These are phyloP conservation scores for Solanum chacoense DNA, from an alignment of 305 asterid genomes.

Conservation along the genomic window DNA sequence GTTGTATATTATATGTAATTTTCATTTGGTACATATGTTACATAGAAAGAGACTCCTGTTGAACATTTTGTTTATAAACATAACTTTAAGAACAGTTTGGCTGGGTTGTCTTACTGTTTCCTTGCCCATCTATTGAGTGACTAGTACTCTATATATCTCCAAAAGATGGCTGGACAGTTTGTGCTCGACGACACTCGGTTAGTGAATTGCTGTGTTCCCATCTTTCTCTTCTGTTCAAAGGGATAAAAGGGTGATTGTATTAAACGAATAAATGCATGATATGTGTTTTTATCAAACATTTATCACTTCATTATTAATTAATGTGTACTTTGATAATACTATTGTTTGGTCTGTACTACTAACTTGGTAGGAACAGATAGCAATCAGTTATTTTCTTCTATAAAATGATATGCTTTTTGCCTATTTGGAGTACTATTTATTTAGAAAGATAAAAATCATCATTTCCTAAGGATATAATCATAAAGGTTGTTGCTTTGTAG, in stretches of 20 bases:
- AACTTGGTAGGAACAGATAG: neutral
- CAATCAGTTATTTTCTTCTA: neutral
- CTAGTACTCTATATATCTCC: neutral
- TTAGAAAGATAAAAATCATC: neutral
- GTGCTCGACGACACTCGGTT: neutral
- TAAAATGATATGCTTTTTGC: neutral
- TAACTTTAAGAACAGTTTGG: neutral
- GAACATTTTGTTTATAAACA: constrained; percentile 18
- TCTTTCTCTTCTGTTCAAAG: neutral
- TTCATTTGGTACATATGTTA: constrained; percentile 18
- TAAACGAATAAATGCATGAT: neutral
- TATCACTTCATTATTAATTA: neutral
- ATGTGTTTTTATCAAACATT: neutral
- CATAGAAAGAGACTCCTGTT: constrained; percentile 5
- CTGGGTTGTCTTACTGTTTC: neutral
- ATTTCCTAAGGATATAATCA: neutral
- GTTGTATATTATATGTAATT: constrained; percentile 46
- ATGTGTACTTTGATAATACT: neutral
- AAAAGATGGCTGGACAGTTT: neutral
- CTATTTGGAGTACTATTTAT: neutral
- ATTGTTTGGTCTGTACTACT: neutral
- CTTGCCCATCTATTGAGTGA: neutral
- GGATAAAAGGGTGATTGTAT: neutral
- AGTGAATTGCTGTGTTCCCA: neutral
- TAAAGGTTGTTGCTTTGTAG: neutral